Base-by-base conservation (phyloP, 176 grass and related monocot genomes). In the Tuctoria greenei region DNA sequence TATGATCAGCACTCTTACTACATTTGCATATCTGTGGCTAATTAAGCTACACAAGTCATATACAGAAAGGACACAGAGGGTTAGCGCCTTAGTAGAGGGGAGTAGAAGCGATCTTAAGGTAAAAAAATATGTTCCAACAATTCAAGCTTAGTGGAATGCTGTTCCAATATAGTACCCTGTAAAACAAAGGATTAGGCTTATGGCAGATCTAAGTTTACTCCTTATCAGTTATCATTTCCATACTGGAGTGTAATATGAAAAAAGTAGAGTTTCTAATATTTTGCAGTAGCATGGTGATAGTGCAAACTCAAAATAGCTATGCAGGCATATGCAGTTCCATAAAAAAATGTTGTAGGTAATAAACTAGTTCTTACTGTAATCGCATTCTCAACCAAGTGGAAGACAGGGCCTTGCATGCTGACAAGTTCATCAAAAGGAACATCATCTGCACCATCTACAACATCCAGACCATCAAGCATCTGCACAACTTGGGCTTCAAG, bases 391-490 rank as follows among this genome's bases (percentile, higher is more conserved):
- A n/a, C n/a, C n/a, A n/a, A n/a, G n/a, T 99, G 96, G 61, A 99
- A 99, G 25, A 99, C 92, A 72, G 96, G 96, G 26, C 96, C 96
- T 88, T 99, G 96, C 96, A 99, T 99, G 15, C 96, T 92, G 7
- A 99, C 89, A 50, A 99, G 96, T 44, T 99, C 92, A 67, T 99
- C 96, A 77, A 99, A 99, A 27, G 96, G 96, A 81, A 99, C 92
- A 72, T 99, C 96, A 61, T 99, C 96, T 41, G 92, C 96, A 61
- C 96, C 96, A 82, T 99, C 96, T 21, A 92, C 96, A 46, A 95
- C 96, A 90, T 99, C 96, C 37, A 99, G 60, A n/a, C 89, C 96
- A 92, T 99, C 96, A 79, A 99, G 73, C 89, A 99, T 99, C 80
- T 99, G 96, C 74, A 95, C 96, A 64, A 99, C 96, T 67, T 99